A percentile compares a stretch with the other conserved stretches of the same genome.
These are phyloP conservation scores for Verbena officinalis DNA, from an alignment of 257 asterid genomes.

Conservation along the genomic window DNA sequence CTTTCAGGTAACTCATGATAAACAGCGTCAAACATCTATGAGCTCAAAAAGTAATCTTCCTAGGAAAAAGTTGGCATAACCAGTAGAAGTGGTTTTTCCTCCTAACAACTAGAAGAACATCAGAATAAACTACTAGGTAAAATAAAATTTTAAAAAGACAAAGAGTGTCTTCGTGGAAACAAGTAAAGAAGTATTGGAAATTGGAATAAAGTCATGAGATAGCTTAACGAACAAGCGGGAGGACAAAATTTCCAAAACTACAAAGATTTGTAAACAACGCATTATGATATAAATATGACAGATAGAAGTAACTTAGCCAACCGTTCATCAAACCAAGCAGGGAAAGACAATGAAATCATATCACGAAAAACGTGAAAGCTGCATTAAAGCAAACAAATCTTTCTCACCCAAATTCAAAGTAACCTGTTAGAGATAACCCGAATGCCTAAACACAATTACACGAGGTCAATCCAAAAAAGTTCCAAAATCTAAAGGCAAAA, in stretches of 20 bases:
- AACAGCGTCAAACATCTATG: not conserved
- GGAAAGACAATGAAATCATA: constrained; percentile 5
- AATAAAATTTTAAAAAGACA: not conserved
- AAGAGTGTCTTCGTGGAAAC: not conserved
- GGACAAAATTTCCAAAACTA: not conserved
- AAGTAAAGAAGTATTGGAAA: not conserved
- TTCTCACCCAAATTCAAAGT: not conserved
- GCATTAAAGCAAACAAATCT: constrained; percentile 16
- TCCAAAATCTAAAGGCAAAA: not conserved
- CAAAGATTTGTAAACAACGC: not conserved
- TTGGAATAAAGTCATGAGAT: not conserved
- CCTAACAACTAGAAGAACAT: not conserved
- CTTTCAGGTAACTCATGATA: not conserved
- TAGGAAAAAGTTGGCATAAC: not conserved
- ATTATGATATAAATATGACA: not conserved
- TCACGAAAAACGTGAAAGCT: not conserved
- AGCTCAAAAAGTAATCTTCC: constrained; percentile 4
- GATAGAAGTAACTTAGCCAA: not conserved
- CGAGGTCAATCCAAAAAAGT: no score
- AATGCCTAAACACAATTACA: constrained; percentile 21
- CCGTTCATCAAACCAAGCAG: constrained; percentile 11
- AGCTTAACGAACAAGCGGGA: not conserved
- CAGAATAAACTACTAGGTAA: not conserved
- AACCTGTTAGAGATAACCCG: constrained; percentile 5
- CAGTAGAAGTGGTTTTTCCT: not conserved